Base-by-base conservation (phyloP, 2,329 filamentous ascomycete genomes). In the Ceratocystis destructans region DNA sequence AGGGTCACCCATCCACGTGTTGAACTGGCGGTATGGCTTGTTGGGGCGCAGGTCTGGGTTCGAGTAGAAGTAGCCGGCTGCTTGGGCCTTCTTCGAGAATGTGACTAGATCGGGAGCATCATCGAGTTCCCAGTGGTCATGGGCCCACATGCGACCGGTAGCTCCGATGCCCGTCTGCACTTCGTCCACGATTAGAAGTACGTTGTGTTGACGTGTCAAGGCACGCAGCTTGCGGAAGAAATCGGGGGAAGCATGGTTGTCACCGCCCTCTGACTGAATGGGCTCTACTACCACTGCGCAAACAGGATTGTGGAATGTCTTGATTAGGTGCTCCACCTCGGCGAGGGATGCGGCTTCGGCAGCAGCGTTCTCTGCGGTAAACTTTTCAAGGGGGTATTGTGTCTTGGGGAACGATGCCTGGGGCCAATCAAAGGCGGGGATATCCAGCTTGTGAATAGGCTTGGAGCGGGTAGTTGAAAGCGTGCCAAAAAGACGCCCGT, bases 131-230 rank as follows among this genome's bases (percentile, higher is more conserved):
- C 89, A 93, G 82, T 92, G 88, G 71, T 91, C 88, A 75, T 93
- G 89, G 15, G 87, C 89, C 89, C 89, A 93, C 82, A 92, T 91
- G 73, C 88, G 89, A 68, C 89, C 89, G 0, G 89, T 93, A n/a
- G 89, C 88, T 72, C 89, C 89, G 63, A 92, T 85, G 73, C 88
- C 88, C 20, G 89, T 93, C 76, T 93, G 89, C 44, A 93, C 89
- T 76, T 92, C 89, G 72, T 93, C 89, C 66, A 90, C 88, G 71
- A 93, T 93, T 75, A 93, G 78, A 69, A 89, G 81, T 45, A 89
- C 81, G 68, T 85, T 79, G 76, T 87, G 81, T 73, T 84, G 85
- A 72, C 84, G 81, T 44, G 88, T 91, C 68, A 92, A 79, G 45
- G 83, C 83, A 64, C 89, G 85, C 41, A 93, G 83, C 59, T 86